Evolutionary conservation across 192 early-diverging fungal species (phyloP).

Genomic region (Backusella tuberculispora): DNA sequence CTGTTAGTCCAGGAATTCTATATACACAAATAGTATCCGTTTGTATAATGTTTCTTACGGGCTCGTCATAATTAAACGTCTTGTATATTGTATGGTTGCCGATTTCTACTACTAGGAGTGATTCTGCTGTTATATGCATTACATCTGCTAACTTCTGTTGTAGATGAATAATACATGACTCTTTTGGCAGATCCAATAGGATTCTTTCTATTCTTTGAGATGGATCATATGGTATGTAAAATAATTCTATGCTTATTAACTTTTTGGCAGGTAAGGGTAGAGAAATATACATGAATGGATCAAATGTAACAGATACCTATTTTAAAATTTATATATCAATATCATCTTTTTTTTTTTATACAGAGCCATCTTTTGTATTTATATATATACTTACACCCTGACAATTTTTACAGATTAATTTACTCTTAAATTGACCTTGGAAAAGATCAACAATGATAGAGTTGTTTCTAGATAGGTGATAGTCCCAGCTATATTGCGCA

Average conservation of each 20-base stretch:
- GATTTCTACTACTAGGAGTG: too few relatives aligned
- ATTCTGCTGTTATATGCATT: too few relatives aligned
- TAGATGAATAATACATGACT: neutral
- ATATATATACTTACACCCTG: neutral
- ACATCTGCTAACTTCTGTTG: neutral
- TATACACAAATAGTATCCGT: too few relatives aligned
- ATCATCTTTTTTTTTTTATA: neutral
- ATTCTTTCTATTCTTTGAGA: neutral
- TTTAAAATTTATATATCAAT: neutral
- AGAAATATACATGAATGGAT: neutral
- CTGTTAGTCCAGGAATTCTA: too few relatives aligned
- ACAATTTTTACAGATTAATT: constrained; percentile 22
- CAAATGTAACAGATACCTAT: neutral
- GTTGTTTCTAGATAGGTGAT: constrained; percentile 48
- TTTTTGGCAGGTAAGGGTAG: neutral
- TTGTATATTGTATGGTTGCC: too few relatives aligned
- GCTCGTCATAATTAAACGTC: too few relatives aligned
- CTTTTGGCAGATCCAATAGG: neutral
- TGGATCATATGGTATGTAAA: neutral
- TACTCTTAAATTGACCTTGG: constrained; percentile 37
- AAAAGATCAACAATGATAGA: constrained; percentile 29
- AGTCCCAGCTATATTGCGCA: constrained; percentile 71
- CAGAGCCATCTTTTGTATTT: neutral
- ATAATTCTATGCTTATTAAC: neutral
- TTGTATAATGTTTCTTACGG: too few relatives aligned